Evolutionary conservation across 1,139 yeast genomes (phyloP).

Genomic region (Geotrichum aggregatum): DNA sequence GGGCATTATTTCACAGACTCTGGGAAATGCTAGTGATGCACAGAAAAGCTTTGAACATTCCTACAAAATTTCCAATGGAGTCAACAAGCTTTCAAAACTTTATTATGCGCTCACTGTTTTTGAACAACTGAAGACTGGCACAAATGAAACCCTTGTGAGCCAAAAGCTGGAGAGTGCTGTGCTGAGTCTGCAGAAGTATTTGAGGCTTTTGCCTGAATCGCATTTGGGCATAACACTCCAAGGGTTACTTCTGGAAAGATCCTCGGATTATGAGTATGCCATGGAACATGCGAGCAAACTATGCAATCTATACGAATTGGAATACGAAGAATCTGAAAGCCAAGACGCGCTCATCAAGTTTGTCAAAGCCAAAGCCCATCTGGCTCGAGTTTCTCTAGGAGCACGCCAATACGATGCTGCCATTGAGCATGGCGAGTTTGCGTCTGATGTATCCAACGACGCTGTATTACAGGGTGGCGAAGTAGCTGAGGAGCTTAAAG

Average conservation of each 20-base stretch:
- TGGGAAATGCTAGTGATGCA: constrained; percentile 54
- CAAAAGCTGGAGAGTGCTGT: constrained; percentile 46
- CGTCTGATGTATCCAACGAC: constrained; percentile 49
- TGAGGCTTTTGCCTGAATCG: constrained; percentile 64
- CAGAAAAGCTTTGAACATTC: constrained; percentile 69
- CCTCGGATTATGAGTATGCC: constrained; percentile 57
- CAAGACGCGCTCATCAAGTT: constrained; percentile 49
- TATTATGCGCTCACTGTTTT: constrained; percentile 64
- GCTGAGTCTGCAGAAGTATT: constrained; percentile 67
- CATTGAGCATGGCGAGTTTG: constrained; percentile 56
- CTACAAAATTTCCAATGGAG: constrained; percentile 68
- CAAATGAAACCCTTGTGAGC: constrained; percentile 9
- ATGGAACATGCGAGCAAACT: constrained; percentile 47
- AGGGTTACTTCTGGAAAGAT: constrained; percentile 55
- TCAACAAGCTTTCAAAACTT: constrained; percentile 59
- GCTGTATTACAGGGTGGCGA: constrained; percentile 37
- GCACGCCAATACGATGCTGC: constrained; percentile 52
- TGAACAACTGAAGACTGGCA: constrained; percentile 25
- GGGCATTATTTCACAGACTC: constrained; percentile 61
- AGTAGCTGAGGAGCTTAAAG: constrained; percentile 25
- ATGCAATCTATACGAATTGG: constrained; percentile 50
- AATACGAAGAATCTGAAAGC: constrained; percentile 54
- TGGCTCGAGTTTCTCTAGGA: constrained; percentile 69
- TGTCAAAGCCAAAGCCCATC: constrained; percentile 60
- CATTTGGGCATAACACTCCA: constrained; percentile 55